Percentiles rank a stretch among this genome's conserved stretches.
Evolutionary conservation across 208 protist species (phyloP).

Genomic region (Leishmania martiniquensis): DNA sequence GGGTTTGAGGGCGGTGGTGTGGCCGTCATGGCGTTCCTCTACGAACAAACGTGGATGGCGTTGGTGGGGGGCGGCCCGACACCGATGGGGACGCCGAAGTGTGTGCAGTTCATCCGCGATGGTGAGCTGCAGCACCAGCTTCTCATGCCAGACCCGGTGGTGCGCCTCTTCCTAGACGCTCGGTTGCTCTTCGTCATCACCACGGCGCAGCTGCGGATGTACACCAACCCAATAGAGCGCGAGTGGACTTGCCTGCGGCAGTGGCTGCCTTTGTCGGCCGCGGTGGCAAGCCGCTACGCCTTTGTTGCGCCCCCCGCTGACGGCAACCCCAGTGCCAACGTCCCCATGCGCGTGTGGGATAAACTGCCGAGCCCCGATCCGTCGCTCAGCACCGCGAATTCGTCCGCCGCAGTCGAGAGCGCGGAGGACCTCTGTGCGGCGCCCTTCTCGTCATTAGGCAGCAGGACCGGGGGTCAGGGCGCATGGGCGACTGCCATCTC

Average conservation of each 20-base stretch:
- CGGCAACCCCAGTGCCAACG: not conserved
- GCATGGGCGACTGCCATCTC: not conserved
- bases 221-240: conserved; percentile 44
- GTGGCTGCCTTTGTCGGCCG: conserved; percentile 2
- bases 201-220: conserved; percentile 36
- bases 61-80: conserved; percentile 64
- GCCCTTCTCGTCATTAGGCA: not conserved
- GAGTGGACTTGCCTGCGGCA: conserved; percentile 30
- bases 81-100: conserved; percentile 43
- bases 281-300: conserved; percentile 13
- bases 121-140: conserved; percentile 19
- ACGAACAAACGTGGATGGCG: conserved; percentile 59
- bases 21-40: conserved; percentile 64
- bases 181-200: conserved; percentile 46
- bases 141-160: conserved; percentile 23
- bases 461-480: not conserved
- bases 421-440: not conserved
- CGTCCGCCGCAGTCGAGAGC: not conserved
- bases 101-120: conserved; percentile 26
- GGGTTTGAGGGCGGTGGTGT: conserved; percentile 51
- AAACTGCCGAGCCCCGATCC: not conserved
- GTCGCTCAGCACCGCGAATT: not conserved
- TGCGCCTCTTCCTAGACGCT: conserved; percentile 35
- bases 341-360: conserved; percentile 1
- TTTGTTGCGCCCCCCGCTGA: not conserved